Conservation (phyloP, 495 filamentous ascomycete genomes). For the Aspergillus cavernicola region DNA sequence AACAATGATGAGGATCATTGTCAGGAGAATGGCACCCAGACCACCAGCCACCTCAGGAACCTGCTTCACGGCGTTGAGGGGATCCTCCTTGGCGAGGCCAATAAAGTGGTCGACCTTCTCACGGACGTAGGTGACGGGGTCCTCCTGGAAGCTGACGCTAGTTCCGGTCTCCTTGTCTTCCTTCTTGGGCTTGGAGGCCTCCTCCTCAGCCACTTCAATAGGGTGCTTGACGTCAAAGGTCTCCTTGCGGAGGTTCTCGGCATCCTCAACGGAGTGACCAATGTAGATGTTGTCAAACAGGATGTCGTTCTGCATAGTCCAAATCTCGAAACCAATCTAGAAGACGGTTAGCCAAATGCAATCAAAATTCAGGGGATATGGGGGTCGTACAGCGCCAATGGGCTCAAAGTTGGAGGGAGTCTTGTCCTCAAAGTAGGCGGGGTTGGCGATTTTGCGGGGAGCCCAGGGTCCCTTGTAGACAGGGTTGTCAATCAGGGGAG, state of each 20-base stretch:
- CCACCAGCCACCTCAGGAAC: conserved; percentile 87
- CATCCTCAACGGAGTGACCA: conserved; percentile 94
- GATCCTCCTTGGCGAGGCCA: conserved; percentile 79
- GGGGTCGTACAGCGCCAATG: conserved; percentile 79
- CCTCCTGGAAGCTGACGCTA: conserved; percentile 87
- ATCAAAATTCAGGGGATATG: background rate
- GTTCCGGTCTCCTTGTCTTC: conserved; percentile 61
- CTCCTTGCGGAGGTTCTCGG: conserved; percentile 83
- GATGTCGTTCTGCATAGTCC: conserved; percentile 99
- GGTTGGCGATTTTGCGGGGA: conserved; percentile 95
- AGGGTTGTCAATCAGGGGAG: conserved; percentile 95
- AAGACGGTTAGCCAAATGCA: conserved; percentile 11
- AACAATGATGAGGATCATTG: conserved; percentile 65
- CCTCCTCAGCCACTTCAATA: conserved; percentile 79
- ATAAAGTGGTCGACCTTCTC: conserved; percentile 91
- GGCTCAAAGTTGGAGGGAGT: conserved; percentile 93
- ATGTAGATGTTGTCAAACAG: conserved; percentile 99
- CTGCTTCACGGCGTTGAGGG: conserved; percentile 83
- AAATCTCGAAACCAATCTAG: conserved; percentile 95
- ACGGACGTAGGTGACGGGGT: conserved; percentile 82
- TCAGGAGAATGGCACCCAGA: conserved; percentile 62
- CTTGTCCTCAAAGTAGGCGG: conserved; percentile 97
- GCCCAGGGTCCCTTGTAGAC: conserved; percentile 96
- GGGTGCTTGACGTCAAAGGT: conserved; percentile 90
- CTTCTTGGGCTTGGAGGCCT: conserved; percentile 75